Base-by-base conservation (phyloP, 2,329 filamentous ascomycete genomes). In the Thermomyces lanuginosus region DNA sequence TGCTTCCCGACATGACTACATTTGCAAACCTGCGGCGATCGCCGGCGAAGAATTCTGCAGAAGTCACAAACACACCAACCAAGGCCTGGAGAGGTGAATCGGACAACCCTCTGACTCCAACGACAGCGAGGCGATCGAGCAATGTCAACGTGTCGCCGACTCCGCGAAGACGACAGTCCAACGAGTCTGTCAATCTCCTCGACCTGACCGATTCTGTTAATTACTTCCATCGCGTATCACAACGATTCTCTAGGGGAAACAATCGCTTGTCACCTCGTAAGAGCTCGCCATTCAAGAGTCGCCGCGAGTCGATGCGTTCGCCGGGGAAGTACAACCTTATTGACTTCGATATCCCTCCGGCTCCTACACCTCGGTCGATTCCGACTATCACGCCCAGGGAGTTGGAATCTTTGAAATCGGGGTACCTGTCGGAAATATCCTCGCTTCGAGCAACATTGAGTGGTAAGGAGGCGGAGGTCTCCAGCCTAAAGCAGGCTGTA, bases 311-410 rank as follows among this genome's bases (percentile, higher is more conserved):
- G 5, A 44, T 47, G 25, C 42, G 49, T 10, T 49, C 51, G 3
- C 52, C 53, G 3, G 52, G 50, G 23, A 72, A 79, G 39, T 63
- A 72, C 17, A 80, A 76, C 43, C 66, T 89, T 22, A 69, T 91
- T 24, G 82, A 92, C 52, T 89, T 91, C 46, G 89, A 95, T 43
- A 77, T 95, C 6, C 83, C 84, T n/a, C 82, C 86, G 0, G 73
- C 83, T 39, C 83, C 86, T 2, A 95, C 89, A 1, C 89, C 89
- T 8, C 74, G 86, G 35, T 92, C 82, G 29, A 69, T 95, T 19
- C 89, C 89, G 0, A 81, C 76, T 6, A 77, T 95, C 39, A 92
- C 84, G 2, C 80, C 89, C 2, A 73, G 89, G 17, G 89, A 98
- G 55, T 63, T 95, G 2, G 89, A 98, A 48, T 80, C 78, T 8